phyloP scores from a whole-genome alignment of 352 stramenopile species.

The Pythium folliculosum region DNA sequence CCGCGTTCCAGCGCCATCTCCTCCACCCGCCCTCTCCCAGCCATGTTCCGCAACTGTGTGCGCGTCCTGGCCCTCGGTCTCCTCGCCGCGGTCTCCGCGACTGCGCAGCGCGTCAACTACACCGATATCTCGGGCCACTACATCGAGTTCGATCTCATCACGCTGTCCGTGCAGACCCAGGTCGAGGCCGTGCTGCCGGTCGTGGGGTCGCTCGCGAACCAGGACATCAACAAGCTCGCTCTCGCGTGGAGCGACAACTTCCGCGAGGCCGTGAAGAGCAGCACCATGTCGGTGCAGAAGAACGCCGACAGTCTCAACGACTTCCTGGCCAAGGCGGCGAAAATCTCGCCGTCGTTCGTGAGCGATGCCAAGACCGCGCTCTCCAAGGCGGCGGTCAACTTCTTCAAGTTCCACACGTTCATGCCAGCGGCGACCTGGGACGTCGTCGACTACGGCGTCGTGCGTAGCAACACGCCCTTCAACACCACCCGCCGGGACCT shows the following conservation, averaged over 20 bases:
- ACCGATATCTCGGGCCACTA: constrained; percentile 4
- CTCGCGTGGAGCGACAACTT: constrained; percentile 2
- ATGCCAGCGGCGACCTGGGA: constrained; percentile 8
- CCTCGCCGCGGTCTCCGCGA: neutral
- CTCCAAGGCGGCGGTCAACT: neutral
- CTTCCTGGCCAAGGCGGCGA: neutral
- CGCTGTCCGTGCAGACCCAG: neutral
- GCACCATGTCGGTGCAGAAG: neutral
- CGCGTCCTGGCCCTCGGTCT: neutral
- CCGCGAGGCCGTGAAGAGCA: neutral
- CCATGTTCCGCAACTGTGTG: neutral
- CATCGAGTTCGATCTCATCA: constrained; percentile 8
- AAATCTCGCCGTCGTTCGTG: neutral
- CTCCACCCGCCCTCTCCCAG: too few relatives aligned
- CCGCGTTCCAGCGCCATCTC: neutral
- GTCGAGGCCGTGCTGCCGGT: constrained; percentile 2
- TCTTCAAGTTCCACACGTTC: constrained; percentile 7
- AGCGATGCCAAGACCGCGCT: neutral
- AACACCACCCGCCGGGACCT: neutral
- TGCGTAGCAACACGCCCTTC: neutral
- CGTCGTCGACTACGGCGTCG: constrained; percentile 5
- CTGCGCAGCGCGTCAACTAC: neutral
- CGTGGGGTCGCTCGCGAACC: neutral
- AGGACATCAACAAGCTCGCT: neutral
- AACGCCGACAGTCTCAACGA: neutral